These are phyloP conservation scores for Eucalyptus curtisii DNA, from an alignment of 345 rosid species.

Conservation along the genomic window DNA sequence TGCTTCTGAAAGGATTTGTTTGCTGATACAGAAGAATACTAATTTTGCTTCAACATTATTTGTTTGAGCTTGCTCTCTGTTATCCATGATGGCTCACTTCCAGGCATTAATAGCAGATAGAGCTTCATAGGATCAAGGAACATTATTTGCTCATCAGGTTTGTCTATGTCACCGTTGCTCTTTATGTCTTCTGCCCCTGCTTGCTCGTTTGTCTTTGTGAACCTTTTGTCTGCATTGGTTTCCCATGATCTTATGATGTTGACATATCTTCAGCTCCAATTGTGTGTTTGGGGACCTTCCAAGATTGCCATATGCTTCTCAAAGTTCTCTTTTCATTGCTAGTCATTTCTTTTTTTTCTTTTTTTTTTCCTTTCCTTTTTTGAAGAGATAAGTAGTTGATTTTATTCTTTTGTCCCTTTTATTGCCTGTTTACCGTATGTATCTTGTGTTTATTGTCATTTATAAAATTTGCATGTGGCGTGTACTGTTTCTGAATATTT, in stretches of 20 bases:
- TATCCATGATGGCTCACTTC: neutral
- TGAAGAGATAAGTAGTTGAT: neutral
- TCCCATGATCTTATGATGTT: neutral
- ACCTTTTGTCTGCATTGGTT: neutral
- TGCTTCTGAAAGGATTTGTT: neutral
- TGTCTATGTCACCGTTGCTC: neutral
- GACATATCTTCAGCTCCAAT: neutral
- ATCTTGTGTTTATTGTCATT: neutral
- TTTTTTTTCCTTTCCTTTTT: neutral
- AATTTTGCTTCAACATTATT: neutral
- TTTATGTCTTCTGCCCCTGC: neutral
- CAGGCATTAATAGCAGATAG: neutral
- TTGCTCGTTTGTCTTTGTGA: neutral
- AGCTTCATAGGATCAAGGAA: neutral
- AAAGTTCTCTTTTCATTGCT: neutral
- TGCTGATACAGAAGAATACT: neutral
- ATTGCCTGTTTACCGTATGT: neutral
- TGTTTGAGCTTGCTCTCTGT: neutral
- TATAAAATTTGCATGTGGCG: neutral
- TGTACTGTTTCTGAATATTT: neutral
- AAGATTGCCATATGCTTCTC: neutral
- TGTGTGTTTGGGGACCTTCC: neutral
- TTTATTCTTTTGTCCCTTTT: neutral
- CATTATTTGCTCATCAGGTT: neutral
- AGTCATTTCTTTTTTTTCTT: neutral